phyloP scores from a whole-genome alignment of 805 yeast species.

The Lipomyces kockii region DNA sequence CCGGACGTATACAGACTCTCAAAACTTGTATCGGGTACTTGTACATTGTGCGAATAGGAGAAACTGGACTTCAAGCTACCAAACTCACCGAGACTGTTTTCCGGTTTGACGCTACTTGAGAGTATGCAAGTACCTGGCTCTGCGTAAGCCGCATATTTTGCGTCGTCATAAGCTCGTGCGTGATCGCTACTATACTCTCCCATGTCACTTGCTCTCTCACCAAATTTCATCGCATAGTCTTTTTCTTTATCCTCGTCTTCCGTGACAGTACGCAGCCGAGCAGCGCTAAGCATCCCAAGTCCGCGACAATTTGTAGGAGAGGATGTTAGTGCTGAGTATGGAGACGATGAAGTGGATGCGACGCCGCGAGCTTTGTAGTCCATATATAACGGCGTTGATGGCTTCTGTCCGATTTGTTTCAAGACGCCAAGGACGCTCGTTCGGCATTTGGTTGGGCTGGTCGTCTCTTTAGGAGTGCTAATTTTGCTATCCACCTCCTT shows the following conservation, averaged over 20 bases:
- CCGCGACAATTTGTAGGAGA: background rate
- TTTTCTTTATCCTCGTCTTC: background rate
- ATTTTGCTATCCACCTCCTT: background rate
- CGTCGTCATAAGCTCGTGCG: background rate
- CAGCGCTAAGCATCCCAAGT: background rate
- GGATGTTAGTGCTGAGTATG: conserved; percentile 1
- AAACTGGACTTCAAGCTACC: background rate
- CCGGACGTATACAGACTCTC: conserved; percentile 6
- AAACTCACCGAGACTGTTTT: background rate
- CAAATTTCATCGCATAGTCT: background rate
- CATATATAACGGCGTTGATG: background rate
- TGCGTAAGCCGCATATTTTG: background rate
- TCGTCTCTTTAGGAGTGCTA: background rate
- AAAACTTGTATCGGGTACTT: background rate
- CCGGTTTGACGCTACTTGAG: background rate
- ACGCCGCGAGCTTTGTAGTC: background rate
- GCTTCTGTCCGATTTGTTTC: background rate
- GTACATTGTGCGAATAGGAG: background rate
- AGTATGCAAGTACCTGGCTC: background rate
- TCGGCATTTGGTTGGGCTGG: background rate
- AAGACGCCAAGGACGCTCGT: background rate
- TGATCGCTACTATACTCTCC: background rate
- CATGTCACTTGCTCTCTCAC: background rate
- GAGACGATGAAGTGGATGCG: background rate
- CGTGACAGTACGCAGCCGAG: background rate